Percentiles rank a stretch among this genome's conserved stretches.
These are phyloP conservation scores for Solanum habrochaites DNA, from an alignment of 257 asterid genomes.

Conservation along the genomic window DNA sequence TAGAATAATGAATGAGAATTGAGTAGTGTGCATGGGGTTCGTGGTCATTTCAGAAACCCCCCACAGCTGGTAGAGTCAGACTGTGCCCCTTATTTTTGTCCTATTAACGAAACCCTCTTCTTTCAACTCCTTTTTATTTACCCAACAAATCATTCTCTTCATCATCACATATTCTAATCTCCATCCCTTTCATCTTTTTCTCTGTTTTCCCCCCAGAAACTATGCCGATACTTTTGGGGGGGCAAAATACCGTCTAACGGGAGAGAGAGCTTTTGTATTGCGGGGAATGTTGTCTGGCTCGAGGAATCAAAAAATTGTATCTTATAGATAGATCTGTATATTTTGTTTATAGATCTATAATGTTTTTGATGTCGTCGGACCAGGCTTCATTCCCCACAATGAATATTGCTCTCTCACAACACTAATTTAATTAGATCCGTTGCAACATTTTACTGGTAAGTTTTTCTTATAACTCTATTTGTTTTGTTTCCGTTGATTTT, in stretches of 20 bases:
- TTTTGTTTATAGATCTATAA: slow-evolving; percentile 4
- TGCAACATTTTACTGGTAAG: not conserved
- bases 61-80: slow-evolving; percentile 32
- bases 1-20: not conserved
- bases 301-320: slow-evolving; percentile 19
- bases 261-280: slow-evolving; percentile 14
- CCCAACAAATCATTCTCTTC: slow-evolving; percentile 1
- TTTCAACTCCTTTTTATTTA: slow-evolving; percentile 1
- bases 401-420: slow-evolving; percentile 31
- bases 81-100: slow-evolving; percentile 13
- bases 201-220: not conserved
- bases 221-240: not conserved
- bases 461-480: not conserved
- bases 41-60: slow-evolving; percentile 14
- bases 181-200: slow-evolving; percentile 1
- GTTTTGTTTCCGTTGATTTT: not conserved
- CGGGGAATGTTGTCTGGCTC: slow-evolving; percentile 58
- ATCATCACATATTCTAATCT: not conserved
- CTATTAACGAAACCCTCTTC: slow-evolving; percentile 1
- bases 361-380: slow-evolving; percentile 32
- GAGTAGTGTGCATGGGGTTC: not conserved
- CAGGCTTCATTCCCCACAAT: slow-evolving; percentile 18
- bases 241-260: not conserved
- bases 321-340: not conserved
- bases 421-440: not conserved